Conservation (phyloP, 495 filamentous ascomycete species). For the Podospora sp. region DNA sequence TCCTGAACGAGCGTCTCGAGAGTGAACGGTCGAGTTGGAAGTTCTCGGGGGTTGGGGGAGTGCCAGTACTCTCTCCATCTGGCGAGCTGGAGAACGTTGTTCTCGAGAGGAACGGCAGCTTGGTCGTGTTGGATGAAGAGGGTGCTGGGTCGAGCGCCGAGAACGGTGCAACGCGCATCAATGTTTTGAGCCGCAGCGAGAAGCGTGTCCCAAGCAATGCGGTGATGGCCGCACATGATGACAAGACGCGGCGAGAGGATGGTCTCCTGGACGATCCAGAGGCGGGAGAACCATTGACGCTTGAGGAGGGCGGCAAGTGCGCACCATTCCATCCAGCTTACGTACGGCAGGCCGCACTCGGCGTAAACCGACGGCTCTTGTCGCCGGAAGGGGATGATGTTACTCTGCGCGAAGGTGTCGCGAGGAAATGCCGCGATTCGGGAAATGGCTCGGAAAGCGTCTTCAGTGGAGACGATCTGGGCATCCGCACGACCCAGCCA, state of each 20-base stretch:
- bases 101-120: conserved; percentile 21
- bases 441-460: background rate
- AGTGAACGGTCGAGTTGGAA: background rate
- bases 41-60: too few relatives aligned
- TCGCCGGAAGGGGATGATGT: background rate
- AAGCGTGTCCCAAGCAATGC: conserved; percentile 7
- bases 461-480: background rate
- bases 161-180: conserved; percentile 17
- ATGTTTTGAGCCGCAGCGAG: conserved; percentile 16
- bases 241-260: conserved; percentile 11
- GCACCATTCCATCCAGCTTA: conserved; percentile 21
- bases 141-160: conserved; percentile 21
- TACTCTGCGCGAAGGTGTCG: background rate
- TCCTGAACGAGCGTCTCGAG: conserved; percentile 18
- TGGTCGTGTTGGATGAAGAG: conserved; percentile 18
- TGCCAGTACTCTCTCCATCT: conserved; percentile 16
- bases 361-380: background rate
- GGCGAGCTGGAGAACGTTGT: conserved; percentile 16
- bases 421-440: background rate
- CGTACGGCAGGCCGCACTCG: background rate
- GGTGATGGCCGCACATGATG: conserved; percentile 11
- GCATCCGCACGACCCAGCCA: conserved; percentile 38
- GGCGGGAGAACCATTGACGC: conserved; percentile 21
- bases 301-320: conserved; percentile 20
- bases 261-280: conserved; percentile 25